These are phyloP conservation scores for Agaricus blazei DNA, from an alignment of 768 basidiomycete species.

Conservation along the genomic window DNA sequence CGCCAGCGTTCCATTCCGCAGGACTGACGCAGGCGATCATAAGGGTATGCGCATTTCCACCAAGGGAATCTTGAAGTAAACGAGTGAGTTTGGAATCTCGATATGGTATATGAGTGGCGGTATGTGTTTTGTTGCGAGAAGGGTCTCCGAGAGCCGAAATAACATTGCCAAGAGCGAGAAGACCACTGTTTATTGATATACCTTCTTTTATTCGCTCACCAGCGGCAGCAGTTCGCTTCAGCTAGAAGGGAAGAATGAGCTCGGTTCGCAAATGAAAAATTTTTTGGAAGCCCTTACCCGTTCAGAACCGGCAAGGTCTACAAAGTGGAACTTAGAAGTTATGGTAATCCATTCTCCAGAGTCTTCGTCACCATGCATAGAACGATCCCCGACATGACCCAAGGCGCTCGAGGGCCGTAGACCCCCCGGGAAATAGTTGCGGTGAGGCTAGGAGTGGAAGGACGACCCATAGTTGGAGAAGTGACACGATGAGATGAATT, in stretches of 20 bases:
- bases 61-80: constrained; percentile 92
- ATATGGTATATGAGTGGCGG: constrained; percentile 90
- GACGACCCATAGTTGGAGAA: constrained; percentile 75
- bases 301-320: constrained; percentile 96
- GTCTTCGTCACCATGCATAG: constrained; percentile 47
- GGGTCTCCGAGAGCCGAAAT: constrained; percentile 98
- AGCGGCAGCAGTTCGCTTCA: constrained; percentile 93
- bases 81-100: constrained; percentile 98
- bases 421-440: constrained; percentile 63
- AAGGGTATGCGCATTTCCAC: constrained; percentile 95
- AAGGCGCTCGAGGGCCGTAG: constrained; percentile 77
- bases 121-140: constrained; percentile 75
- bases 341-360: constrained; percentile 84
- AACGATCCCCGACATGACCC: constrained; percentile 58
- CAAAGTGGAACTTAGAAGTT: constrained; percentile 96
- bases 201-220: constrained; percentile 98
- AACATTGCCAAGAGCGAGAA: constrained; percentile 95
- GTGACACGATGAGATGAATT: constrained; percentile 48
- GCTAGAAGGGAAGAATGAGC: constrained; percentile 34
- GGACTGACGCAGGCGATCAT: constrained; percentile 99
- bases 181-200: constrained; percentile 97
- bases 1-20: constrained; percentile 90
- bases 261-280: constrained; percentile 2
- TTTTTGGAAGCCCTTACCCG: constrained; percentile 46
- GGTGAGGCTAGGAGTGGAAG: constrained; percentile 75